Base-by-base conservation (phyloP, 208 protist species). In the Wallacemonas sp. region DNA sequence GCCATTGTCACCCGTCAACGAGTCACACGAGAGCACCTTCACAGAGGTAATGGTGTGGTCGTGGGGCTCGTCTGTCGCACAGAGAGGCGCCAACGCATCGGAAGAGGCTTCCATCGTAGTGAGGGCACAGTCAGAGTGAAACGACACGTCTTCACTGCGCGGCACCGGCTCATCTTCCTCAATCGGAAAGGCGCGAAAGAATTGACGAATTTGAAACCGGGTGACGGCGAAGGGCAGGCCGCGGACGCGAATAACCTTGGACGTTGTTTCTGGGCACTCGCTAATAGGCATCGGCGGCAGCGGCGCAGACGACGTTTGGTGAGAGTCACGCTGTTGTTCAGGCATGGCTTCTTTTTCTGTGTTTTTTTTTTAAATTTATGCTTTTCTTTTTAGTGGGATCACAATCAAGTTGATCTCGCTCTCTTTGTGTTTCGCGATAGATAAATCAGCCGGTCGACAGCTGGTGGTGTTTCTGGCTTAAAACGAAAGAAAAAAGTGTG, bases 211-310 rank as follows among this genome's bases (percentile, higher is more conserved):
- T 22, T 78, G 45, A 36, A 71, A 51, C 24, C 69, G 62, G 17
- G 63, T 76, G 8, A 77, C 67, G 39, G 66, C 56, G 45, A 79
- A 82, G 15, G 82, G 81, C 1, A 84, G 66, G 2, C 82, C 82
- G 27, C 72, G 62, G 30, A 84, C 54, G 22, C 67, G 71, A 5
- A 88, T n/a, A 9, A 83, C 66, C 2, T 55, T 68, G 24, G 49
- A 36, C 3, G 26, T 60, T n/a, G 39, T 39, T 28, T 30, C 39
- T 11, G 51, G 22, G 11, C 34, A 47, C 38, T 54, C 46, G 51
- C 54, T 69, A 17, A 69, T 53, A 4, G 64, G 64, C 27, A 69
- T 19, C 1, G 64, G 64, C 19, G 64, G 53, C 0, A 34, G 26
- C 4, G 31, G 15, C 9, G 64, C 53, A 27, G 19, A n/a, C 42